Base-by-base conservation (phyloP, 2,329 filamentous ascomycete species). In the Whalleya microplaca region DNA sequence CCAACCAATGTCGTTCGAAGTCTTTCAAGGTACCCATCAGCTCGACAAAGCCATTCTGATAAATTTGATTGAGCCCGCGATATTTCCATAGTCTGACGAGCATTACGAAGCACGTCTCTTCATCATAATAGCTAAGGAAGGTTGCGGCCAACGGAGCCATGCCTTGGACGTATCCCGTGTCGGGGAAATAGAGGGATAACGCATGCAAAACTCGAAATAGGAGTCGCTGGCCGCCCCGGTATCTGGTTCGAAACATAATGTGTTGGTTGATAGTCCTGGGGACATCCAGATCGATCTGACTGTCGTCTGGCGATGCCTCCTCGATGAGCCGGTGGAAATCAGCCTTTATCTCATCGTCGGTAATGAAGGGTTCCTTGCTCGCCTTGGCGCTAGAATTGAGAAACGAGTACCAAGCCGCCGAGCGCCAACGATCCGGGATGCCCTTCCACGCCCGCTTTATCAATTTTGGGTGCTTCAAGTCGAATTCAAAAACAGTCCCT, bases 271-370 rank as follows among this genome's bases (percentile, higher is more conserved):
- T 96, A 3, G 95, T 98, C 51, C 95, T 84, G 0, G 95, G 95
- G 18, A 99, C 95, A 72, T 99, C 95, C 43, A 98, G 85, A 72
- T 99, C 95, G 66, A 99, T 99, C 75, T 99, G 95, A 20, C 94
- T 87, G 72, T 99, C 95, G 70, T 99, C 95, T 0, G 92, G 87
- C 2, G 90, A 96, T 52, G 85, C 85, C 56, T 86, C 78, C 16
- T 86, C 79, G 68, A 96, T 88, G 23, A 96, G 82, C 43, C 85
- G 83, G 71, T 90, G 84, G 70, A 92, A 96, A 27, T 84, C 80
- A 42, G 82, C 79, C 41, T 92, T 85, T 46, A 98, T 82, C 53
- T 90, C 82, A 41, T 88, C 84, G 53, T 95, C 91, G 0, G 85
- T 80, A 2, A 84, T 83, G 48, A 83, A 85, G n/a, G 64, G 62